Conservation (phyloP, 116 monocot species). For the Iris pallida region DNA sequence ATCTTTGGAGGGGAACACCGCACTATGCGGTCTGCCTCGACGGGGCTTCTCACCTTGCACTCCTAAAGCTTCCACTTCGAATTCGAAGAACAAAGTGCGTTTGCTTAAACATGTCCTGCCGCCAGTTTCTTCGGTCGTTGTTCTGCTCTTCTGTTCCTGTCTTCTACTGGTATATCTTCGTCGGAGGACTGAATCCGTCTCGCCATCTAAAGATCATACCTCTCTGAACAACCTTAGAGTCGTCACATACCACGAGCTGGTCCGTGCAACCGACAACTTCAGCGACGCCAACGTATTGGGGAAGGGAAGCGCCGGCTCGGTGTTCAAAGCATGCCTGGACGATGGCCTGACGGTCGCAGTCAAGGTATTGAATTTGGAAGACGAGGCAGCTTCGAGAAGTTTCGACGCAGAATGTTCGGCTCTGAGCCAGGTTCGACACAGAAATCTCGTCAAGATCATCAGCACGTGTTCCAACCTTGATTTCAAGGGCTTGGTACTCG, state of each 20-base stretch:
- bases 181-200: background rate
- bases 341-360: background rate
- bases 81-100: background rate
- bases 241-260: slow-evolving; percentile 8
- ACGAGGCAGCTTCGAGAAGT: background rate
- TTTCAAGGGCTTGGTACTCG: too few species aligned
- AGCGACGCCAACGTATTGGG: slow-evolving; percentile 27
- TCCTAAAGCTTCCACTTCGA: background rate
- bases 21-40: slow-evolving; percentile 14
- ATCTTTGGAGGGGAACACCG: slow-evolving; percentile 20
- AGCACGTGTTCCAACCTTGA: slow-evolving; percentile 23
- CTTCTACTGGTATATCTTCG: background rate
- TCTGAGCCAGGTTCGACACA: slow-evolving; percentile 14
- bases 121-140: background rate
- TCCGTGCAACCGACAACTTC: slow-evolving; percentile 24
- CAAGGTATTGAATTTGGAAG: slow-evolving; percentile 18
- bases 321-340: too few species aligned
- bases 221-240: too few species aligned
- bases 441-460: slow-evolving; percentile 23
- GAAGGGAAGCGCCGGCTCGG: slow-evolving; percentile 18
- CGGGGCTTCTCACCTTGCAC: slow-evolving; percentile 15
- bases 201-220: background rate
- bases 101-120: slow-evolving; percentile 15
- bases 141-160: background rate
- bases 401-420: too few species aligned